Evolutionary conservation across 2,329 filamentous ascomycete genomes (phyloP).

Genomic region (Penicillium sp.): DNA sequence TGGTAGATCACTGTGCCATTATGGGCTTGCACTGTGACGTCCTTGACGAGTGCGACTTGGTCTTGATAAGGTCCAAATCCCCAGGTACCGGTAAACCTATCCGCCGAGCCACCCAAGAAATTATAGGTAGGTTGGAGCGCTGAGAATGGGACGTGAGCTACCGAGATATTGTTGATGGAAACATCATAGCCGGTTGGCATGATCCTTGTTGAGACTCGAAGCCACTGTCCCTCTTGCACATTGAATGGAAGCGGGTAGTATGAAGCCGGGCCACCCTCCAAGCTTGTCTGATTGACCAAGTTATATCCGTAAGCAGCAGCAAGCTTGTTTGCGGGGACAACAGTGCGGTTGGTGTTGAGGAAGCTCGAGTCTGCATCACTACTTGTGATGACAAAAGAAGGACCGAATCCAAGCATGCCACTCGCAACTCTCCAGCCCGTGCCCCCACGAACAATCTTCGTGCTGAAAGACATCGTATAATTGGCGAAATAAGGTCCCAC

Average conservation of each 20-base stretch:
- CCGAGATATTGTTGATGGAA: conserved; percentile 3
- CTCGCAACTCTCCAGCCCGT: conserved; percentile 18
- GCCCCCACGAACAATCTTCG: conserved; percentile 15
- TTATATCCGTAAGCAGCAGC: conserved; percentile 7
- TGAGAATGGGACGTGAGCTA: conserved; percentile 1
- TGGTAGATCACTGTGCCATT: conserved; percentile 5
- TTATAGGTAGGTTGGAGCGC: not conserved
- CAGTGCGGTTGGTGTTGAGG: conserved; percentile 6
- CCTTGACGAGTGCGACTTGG: conserved; percentile 3
- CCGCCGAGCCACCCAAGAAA: not conserved
- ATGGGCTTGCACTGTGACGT: conserved; percentile 1
- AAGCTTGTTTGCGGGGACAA: conserved; percentile 1
- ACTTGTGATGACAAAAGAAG: conserved; percentile 17
- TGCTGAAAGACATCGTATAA: conserved; percentile 16
- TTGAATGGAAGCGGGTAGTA: not conserved
- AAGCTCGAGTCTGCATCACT: conserved; percentile 7
- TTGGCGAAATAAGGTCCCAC: conserved; percentile 10
- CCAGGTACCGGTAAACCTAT: conserved; percentile 2
- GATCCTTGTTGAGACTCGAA: conserved; percentile 15
- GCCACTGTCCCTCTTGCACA: conserved; percentile 17
- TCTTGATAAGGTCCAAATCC: conserved; percentile 10
- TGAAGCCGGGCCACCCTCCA: not conserved
- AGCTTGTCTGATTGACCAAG: conserved; percentile 8
- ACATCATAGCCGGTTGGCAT: conserved; percentile 12
- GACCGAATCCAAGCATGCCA: conserved; percentile 13